Evolutionary conservation across 176 grass and related monocot genomes (phyloP), one percentile per base, ranked within the genome.

Genomic region (Carex kokanica): DNA sequence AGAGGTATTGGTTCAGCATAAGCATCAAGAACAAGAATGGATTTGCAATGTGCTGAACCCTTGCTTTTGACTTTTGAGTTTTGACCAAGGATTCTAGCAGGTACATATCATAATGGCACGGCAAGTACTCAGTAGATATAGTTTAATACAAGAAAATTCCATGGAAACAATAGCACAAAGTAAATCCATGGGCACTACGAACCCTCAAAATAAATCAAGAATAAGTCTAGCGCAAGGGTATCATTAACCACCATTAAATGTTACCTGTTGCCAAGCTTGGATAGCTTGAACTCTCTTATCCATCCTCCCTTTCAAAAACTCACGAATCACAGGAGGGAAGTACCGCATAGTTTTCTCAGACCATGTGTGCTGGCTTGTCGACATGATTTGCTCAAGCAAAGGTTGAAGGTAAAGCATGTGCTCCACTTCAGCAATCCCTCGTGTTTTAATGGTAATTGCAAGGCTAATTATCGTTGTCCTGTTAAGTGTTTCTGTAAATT

Each of bases 401-500:
- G 95, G 91, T 79, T 93, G 90, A 87, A 98, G 90, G 86, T 98
- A 93, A 90, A 98, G 85, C 86, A 91, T 88, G 68, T 98, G 95
- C 84, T 98, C 95, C 52, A 98, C 95, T 86, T 98, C 95, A 51
- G 92, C 95, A 84, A 98, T 93, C 64, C 95, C 95, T 70, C 92
- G 92, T 68, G 95, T 98, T 88, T 95, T 98, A 36, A 98, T 98
- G 38, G 95, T 98, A 65, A 98, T 95, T 59, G 95, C 95, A 69
- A 98, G 93, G 88, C 95, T 98, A 87, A 98, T 95, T 92, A 98
- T 98, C 8, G 95, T 98, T 91, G 93, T 98, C 64, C 95, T 89
- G 64, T 98, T 98, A 88, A 98, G 90, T 36, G 95, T 98, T 87
- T 98, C 95, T 64, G 95, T 98, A 77, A 98, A 98, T 73, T 98